Conservation (phyloP, 768 basidiomycete species). For the Hydnum rufescens region DNA sequence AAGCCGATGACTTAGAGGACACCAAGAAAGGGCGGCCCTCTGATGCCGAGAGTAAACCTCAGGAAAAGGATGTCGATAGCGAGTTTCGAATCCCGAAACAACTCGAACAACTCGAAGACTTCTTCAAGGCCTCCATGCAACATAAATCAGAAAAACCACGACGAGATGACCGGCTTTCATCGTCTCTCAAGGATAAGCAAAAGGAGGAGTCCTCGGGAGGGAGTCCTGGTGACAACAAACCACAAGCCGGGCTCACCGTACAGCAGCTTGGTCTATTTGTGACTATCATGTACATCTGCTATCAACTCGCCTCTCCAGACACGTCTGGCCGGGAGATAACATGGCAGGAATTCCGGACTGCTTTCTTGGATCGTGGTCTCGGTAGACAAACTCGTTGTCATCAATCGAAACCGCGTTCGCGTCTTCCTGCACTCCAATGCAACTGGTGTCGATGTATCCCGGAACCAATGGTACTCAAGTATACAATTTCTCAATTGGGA, state of each 20-base stretch:
- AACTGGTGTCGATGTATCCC: constrained; percentile 56
- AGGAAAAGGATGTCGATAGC: constrained; percentile 17
- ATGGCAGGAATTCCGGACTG: constrained; percentile 98
- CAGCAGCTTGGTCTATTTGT: constrained; percentile 3
- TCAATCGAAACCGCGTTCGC: constrained; percentile 79
- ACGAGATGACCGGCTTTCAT: neutral
- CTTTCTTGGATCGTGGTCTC: constrained; percentile 88
- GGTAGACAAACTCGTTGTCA: constrained; percentile 84
- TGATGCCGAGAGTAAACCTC: constrained; percentile 18
- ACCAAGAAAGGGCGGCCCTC: constrained; percentile 17
- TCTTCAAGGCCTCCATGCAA: neutral
- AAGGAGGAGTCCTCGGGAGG: neutral
- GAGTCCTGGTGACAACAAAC: neutral
- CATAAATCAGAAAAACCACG: neutral
- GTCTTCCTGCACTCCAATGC: constrained; percentile 87
- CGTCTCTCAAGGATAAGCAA: neutral
- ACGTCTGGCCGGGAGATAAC: constrained; percentile 70
- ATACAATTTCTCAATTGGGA: constrained; percentile 94
- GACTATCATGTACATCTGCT: constrained; percentile 45
- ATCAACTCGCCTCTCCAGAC: constrained; percentile 23
- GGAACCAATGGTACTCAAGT: constrained; percentile 30
- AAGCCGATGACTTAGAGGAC: constrained; percentile 15
- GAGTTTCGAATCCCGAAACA: neutral
- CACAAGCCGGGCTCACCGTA: neutral
- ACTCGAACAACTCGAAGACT: neutral